Evolutionary conservation across 2,329 filamentous ascomycete species (phyloP).

Genomic region (Penicillium sp.): DNA sequence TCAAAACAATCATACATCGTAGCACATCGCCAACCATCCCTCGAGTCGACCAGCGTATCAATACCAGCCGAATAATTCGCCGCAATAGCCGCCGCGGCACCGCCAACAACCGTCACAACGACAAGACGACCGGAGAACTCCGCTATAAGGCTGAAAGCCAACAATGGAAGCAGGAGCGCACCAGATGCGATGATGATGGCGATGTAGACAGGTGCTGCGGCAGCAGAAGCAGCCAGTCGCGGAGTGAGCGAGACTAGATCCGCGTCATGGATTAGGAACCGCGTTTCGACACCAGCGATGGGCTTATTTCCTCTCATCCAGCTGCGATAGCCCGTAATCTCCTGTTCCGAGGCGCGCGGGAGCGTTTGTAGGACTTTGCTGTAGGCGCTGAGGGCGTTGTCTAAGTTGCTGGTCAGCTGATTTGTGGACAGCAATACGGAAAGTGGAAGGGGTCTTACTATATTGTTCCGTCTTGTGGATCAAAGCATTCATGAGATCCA

Average conservation of each 20-base stretch:
- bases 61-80: constrained; percentile 36
- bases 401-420: constrained; percentile 20
- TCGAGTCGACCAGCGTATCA: constrained; percentile 36
- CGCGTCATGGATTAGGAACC: constrained; percentile 51
- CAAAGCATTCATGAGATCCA: constrained; percentile 54
- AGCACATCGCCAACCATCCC: constrained; percentile 42
- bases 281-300: constrained; percentile 50
- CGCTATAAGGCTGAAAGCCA: constrained; percentile 58
- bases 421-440: neutral
- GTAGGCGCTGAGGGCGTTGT: constrained; percentile 46
- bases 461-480: constrained; percentile 61
- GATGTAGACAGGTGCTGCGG: constrained; percentile 31
- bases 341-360: constrained; percentile 44
- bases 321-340: constrained; percentile 51
- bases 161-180: constrained; percentile 55
- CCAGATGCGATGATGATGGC: constrained; percentile 49
- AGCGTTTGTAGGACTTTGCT: constrained; percentile 47
- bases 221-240: constrained; percentile 14
- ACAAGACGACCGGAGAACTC: constrained; percentile 58
- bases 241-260: constrained; percentile 45
- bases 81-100: constrained; percentile 44
- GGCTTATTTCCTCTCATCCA: constrained; percentile 54
- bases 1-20: constrained; percentile 30
- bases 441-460: constrained; percentile 42
- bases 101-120: constrained; percentile 54